phyloP scores from a whole-genome alignment of 805 yeast species.

The Lipomyces anomalus region DNA sequence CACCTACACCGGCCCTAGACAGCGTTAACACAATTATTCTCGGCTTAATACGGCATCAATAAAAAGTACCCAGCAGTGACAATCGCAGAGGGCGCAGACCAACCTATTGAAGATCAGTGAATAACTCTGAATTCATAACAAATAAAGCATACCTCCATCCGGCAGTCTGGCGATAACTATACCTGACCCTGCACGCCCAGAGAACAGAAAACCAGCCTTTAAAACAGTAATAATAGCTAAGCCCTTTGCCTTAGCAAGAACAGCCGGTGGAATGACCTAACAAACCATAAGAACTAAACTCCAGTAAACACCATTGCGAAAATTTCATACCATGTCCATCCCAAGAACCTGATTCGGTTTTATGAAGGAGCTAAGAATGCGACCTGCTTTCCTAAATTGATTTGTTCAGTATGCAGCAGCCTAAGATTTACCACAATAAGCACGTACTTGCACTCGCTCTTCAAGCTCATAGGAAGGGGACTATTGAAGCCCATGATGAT shows the following conservation, averaged over 20 bases:
- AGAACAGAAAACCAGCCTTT: slow-evolving; percentile 92
- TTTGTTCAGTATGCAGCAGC: slow-evolving; percentile 1
- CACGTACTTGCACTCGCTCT: slow-evolving; percentile 77
- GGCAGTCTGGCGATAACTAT: slow-evolving; percentile 88
- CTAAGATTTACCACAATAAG: neutral
- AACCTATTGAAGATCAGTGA: slow-evolving; percentile 35
- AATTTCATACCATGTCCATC: slow-evolving; percentile 50
- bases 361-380: slow-evolving; percentile 78
- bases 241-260: slow-evolving; percentile 85
- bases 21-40: neutral
- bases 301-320: neutral
- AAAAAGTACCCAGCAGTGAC: slow-evolving; percentile 60
- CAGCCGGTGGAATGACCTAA: slow-evolving; percentile 75
- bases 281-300: neutral
- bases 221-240: slow-evolving; percentile 87
- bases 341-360: slow-evolving; percentile 93
- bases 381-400: slow-evolving; percentile 76
- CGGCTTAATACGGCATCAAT: neutral
- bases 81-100: slow-evolving; percentile 98
- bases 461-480: slow-evolving; percentile 88
- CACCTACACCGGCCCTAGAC: slow-evolving; percentile 90
- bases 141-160: slow-evolving; percentile 51
- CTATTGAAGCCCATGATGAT: slow-evolving; percentile 76
- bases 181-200: slow-evolving; percentile 97
- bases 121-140: neutral